A percentile compares a stretch with the other conserved stretches of the same genome.
These are phyloP conservation scores for Rugonectria rugulosa DNA, from an alignment of 2,329 filamentous ascomycete species.

Conservation along the genomic window DNA sequence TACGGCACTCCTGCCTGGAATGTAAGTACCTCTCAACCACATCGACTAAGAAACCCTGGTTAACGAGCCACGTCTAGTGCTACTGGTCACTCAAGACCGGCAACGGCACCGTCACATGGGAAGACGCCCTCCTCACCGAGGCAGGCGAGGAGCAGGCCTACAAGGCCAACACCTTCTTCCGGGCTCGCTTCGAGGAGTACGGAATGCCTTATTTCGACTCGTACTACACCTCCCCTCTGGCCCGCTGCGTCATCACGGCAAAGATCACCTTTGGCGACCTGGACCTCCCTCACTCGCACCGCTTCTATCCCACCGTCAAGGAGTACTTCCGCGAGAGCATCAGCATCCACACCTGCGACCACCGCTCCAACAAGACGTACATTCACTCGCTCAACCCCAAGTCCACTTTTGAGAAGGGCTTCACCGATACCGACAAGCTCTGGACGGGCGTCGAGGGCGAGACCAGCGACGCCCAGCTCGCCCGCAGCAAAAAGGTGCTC, in stretches of 20 bases:
- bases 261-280: slow-evolving; percentile 66
- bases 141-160: slow-evolving; percentile 64
- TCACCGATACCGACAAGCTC: slow-evolving; percentile 61
- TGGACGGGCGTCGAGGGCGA: slow-evolving; percentile 54
- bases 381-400: slow-evolving; percentile 61
- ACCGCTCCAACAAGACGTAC: slow-evolving; percentile 61
- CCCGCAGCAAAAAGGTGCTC: slow-evolving; percentile 56
- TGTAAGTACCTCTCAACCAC: slow-evolving; percentile 47
- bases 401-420: slow-evolving; percentile 66
- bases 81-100: slow-evolving; percentile 73
- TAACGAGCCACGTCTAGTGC: slow-evolving; percentile 48
- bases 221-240: slow-evolving; percentile 72
- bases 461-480: slow-evolving; percentile 56
- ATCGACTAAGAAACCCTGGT: not conserved
- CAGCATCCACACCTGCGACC: slow-evolving; percentile 73
- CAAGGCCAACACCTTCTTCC: slow-evolving; percentile 67
- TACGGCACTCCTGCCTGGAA: slow-evolving; percentile 77
- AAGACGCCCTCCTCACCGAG: slow-evolving; percentile 68
- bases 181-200: slow-evolving; percentile 56
- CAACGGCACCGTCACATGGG: slow-evolving; percentile 69
- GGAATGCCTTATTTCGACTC: slow-evolving; percentile 67
- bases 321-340: slow-evolving; percentile 72
- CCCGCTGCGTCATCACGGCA: slow-evolving; percentile 69
- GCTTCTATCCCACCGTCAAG: slow-evolving; percentile 68
- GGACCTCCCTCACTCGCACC: slow-evolving; percentile 55